phyloP scores from a whole-genome alignment of 106 monocot genomes.

The Posidonia australis region DNA sequence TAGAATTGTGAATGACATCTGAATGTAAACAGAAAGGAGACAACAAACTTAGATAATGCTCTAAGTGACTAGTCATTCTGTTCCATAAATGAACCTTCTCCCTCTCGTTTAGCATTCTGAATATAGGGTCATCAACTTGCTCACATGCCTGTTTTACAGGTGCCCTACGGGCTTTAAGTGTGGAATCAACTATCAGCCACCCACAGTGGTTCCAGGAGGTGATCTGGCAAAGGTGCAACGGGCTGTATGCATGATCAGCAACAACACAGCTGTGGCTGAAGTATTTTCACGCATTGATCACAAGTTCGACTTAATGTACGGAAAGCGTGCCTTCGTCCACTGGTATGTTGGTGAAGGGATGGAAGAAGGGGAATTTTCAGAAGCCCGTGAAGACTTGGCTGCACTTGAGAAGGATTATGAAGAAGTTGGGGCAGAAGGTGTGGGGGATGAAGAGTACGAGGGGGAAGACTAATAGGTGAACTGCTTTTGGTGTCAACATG shows the following conservation, averaged over 20 bases:
- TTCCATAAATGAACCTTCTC: no score
- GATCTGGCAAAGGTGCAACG: conserved; percentile 71
- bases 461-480: not conserved
- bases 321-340: conserved; percentile 82
- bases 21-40: not conserved
- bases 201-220: no score
- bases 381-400: conserved; percentile 80
- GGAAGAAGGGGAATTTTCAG: conserved; percentile 91
- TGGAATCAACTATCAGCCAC: no score
- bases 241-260: conserved; percentile 84
- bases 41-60: no score
- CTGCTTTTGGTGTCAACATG: no score
- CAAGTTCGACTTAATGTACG: conserved; percentile 82
- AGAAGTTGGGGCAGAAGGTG: conserved; percentile 76
- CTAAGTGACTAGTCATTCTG: no score
- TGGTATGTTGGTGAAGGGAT: conserved; percentile 93
- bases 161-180: conserved; percentile 81
- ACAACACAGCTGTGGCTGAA: conserved; percentile 81
- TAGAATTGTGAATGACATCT: not conserved
- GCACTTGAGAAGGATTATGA: no score
- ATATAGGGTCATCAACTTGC: no score
- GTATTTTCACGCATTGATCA: conserved; percentile 83
- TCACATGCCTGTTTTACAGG: conserved; percentile 20
- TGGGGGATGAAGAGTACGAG: conserved; percentile 36
- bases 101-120: no score